Percentiles rank a stretch among this genome's conserved stretches.
phyloP scores from a whole-genome alignment of 768 basidiomycete species.

The Tephrocybe sp. region DNA sequence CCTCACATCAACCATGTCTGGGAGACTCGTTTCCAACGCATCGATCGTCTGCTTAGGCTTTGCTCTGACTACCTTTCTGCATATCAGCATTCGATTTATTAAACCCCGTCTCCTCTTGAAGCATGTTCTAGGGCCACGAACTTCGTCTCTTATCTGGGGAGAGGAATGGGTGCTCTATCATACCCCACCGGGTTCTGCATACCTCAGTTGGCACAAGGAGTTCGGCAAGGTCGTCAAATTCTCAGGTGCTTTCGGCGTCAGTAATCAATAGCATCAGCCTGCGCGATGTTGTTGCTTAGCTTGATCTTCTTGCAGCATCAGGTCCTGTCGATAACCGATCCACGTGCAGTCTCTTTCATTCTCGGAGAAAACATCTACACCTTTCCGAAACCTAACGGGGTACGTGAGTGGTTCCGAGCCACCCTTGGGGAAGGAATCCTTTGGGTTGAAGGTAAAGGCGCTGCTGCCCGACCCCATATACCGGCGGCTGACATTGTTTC shows the following conservation, averaged over 20 bases:
- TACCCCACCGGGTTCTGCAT: constrained; percentile 47
- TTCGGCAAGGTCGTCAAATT: constrained; percentile 57
- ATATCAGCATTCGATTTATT: constrained; percentile 31
- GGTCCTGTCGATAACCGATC: constrained; percentile 55
- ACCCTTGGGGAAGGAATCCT: constrained; percentile 63
- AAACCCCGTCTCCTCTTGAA: constrained; percentile 30
- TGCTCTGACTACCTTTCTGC: constrained; percentile 27
- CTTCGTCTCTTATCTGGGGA: constrained; percentile 55
- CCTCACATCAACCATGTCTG: constrained; percentile 19
- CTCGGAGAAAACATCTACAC: constrained; percentile 51
- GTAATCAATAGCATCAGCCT: neutral
- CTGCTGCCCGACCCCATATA: neutral
- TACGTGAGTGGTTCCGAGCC: constrained; percentile 61
- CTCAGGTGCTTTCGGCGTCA: constrained; percentile 51
- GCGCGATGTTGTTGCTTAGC: constrained; percentile 2
- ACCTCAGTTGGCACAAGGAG: constrained; percentile 47
- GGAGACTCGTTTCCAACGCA: constrained; percentile 23
- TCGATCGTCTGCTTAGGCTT: constrained; percentile 25
- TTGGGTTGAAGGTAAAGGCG: constrained; percentile 54
- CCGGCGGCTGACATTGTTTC: neutral
- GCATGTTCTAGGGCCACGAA: constrained; percentile 49
- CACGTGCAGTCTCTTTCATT: constrained; percentile 50
- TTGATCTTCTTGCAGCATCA: constrained; percentile 40
- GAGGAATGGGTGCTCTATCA: constrained; percentile 58
- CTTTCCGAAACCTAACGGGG: constrained; percentile 63